These are phyloP conservation scores for Mortierella polycephala DNA, from an alignment of 371 early-diverging fungal species.

Conservation along the genomic window DNA sequence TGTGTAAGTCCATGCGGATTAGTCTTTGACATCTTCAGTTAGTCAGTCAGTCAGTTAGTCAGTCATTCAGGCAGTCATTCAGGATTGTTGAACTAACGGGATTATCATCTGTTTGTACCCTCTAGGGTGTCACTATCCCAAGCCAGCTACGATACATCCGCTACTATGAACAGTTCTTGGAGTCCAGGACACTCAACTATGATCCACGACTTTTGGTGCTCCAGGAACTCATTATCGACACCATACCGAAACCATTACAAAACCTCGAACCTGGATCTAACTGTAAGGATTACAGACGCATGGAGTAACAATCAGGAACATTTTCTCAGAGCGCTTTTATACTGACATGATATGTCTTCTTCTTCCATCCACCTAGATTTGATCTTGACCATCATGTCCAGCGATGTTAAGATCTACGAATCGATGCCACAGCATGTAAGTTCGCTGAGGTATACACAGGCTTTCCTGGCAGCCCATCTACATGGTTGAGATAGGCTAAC, in stretches of 20 bases:
- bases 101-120: not conserved
- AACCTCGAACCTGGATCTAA: slow-evolving; percentile 16
- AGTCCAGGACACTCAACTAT: slow-evolving; percentile 39
- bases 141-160: slow-evolving; percentile 72
- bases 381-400: slow-evolving; percentile 44
- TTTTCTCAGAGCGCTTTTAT: not conserved
- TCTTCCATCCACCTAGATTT: slow-evolving; percentile 6
- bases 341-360: not conserved
- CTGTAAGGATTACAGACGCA: slow-evolving; percentile 5
- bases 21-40: no score
- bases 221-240: slow-evolving; percentile 32
- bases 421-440: slow-evolving; percentile 30
- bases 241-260: slow-evolving; percentile 45
- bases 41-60: not conserved
- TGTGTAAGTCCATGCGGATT: slow-evolving; percentile 49
- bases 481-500: not conserved
- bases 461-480: not conserved
- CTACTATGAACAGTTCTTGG: slow-evolving; percentile 64
- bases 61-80: not conserved
- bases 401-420: slow-evolving; percentile 39
- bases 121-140: slow-evolving; percentile 75
- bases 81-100: not conserved
- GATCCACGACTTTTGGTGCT: slow-evolving; percentile 32
- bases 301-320: not conserved
- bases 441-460: not conserved